Evolutionary conservation across 495 filamentous ascomycete genomes (phyloP), one percentile per base, ranked within the genome.

Genomic region (Hypoxylon subgilvum): DNA sequence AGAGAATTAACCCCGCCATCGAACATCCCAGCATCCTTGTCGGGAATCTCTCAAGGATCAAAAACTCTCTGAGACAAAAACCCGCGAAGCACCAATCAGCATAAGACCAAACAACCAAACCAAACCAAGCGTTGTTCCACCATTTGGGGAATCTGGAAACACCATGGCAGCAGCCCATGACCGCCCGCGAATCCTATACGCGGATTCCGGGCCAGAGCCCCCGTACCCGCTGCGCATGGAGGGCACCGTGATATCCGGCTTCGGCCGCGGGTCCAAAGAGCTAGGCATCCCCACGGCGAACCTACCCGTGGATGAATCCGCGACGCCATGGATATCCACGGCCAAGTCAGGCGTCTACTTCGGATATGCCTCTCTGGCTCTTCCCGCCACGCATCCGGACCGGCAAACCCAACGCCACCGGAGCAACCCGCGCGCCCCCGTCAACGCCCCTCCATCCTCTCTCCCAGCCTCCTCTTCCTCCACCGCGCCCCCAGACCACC

Each of bases 251-350:
- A 90, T 97, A 65, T 86, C 88, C 69, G 94, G 94, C 31, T 97
- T 97, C 74, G 94, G 94, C 13, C 86, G 94, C 35, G 94, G 94
- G 34, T 92, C 88, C 69, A 93, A 90, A 76, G 91, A 96, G 81
- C 86, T 98, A 52, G 91, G 93, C 50, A 97, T 97, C 72, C 94
- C 94, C 2, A 98, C 94, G 0, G 94, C 94, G 65, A 98, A 98
- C 76, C 92, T 98, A 59, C 92, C 94, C 32, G 79, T 96, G 50
- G 85, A 87, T 48, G 85, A 84, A 6, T 73, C 89, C 28, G 65
- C 55, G 25, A 81, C 86, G 28, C 84, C 86, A 13, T 91, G 90
- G 67, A 84, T 96, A 67, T 76, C 82, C 6, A 79, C 84, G 45
- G 76, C 90, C 25, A 78, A 82, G 21, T 88, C 84, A 16, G 94